Base-by-base conservation (phyloP, 1,284 basidiomycete species). In the Leucoagaricus sp. region DNA sequence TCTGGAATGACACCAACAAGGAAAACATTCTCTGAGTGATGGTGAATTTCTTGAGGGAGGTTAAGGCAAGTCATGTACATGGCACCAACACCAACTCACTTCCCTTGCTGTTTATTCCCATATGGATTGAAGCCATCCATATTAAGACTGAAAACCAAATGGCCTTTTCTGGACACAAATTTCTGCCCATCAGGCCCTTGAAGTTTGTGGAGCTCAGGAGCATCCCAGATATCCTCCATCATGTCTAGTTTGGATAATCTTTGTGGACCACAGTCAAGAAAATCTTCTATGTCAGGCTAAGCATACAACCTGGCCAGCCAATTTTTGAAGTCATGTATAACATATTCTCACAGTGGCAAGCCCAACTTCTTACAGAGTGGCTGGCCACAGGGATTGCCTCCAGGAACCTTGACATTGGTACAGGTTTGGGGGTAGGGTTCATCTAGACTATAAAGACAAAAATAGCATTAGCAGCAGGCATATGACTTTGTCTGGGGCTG, bases 11-110 rank as follows among this genome's bases (percentile, higher is more conserved):
- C 60, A 1, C 71, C 71, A 9, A 68, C 70, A 10, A 76, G 63
- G 55, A 65, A 75, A n/a, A 76, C 61, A 48, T 77, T 74, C 49
- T 76, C 68, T 2, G 60, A 45, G 17, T 64, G 61, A 55, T 69
- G 69, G 1, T 74, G 68, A 13, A 72, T 28, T 3, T 61, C 34
- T 0, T 62, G 62, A 3, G 75, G 75, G 19, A 77, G 66, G 58
- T 74, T 76, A n/a, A 73, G 59, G 49, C 74, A 75, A 0, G 69
- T 62, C 46, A 76, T 57, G 40, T 65, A 71, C 0, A 76, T 66
- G 0, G 62, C 67, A 4, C 68, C 63, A 12, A 69, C 48, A 1
- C 68, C 65, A 0, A 63, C 56, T 13, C 60, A 59, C 45, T 72
- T 73, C 8, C 70, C 70, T n/a, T 65, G 62, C 7, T 57, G 48